These are phyloP conservation scores for Dothistroma septosporum DNA, from an alignment of 2,329 filamentous ascomycete genomes.

Conservation along the genomic window DNA sequence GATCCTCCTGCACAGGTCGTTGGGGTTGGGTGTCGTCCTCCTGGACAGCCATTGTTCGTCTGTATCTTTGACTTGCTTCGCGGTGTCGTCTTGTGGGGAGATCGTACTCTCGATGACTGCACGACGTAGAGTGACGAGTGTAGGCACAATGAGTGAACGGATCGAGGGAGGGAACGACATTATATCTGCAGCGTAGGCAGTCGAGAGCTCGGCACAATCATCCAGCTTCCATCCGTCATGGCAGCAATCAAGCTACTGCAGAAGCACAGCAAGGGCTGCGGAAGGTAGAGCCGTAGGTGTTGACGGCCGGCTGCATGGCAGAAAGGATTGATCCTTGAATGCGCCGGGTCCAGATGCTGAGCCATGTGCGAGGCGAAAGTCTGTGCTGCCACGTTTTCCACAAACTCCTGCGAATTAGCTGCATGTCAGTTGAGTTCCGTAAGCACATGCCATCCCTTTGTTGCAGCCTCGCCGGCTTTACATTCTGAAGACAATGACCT, in stretches of 20 bases:
- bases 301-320: slow-evolving; percentile 9
- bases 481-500: not conserved
- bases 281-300: slow-evolving; percentile 13
- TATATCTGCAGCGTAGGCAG: slow-evolving; percentile 14
- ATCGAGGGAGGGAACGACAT: slow-evolving; percentile 7
- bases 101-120: not conserved
- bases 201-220: slow-evolving; percentile 13
- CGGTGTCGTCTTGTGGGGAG: not conserved
- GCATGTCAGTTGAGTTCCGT: not conserved
- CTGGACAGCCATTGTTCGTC: slow-evolving; percentile 26
- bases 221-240: slow-evolving; percentile 10
- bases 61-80: not conserved
- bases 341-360: not conserved
- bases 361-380: slow-evolving; percentile 3
- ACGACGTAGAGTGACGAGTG: not conserved
- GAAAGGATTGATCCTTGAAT: not conserved
- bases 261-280: slow-evolving; percentile 17
- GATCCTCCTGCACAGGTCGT: slow-evolving; percentile 22
- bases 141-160: not conserved
- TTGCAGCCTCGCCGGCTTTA: not conserved
- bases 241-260: not conserved
- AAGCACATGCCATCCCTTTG: not conserved
- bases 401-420: not conserved
- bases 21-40: slow-evolving; percentile 20
- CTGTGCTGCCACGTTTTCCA: slow-evolving; percentile 1